A percentile compares a stretch with the other conserved stretches of the same genome.
Conservation (phyloP, 352 stramenopile genomes). For the Hyaloperonospora arabidopsidis region DNA sequence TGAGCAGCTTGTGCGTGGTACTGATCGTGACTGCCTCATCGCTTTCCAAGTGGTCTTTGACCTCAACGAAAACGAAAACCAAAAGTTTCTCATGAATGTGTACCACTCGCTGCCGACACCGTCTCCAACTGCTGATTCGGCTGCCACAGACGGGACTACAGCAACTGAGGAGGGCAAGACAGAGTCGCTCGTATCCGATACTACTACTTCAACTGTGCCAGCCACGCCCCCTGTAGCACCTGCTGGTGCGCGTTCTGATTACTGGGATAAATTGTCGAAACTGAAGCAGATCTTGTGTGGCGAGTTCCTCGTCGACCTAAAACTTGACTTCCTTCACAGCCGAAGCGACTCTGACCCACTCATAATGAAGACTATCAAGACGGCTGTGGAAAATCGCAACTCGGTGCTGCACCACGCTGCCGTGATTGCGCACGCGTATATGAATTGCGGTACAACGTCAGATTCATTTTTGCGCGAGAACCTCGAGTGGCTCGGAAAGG, state of each 20-base stretch:
- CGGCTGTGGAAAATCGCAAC: conserved; percentile 90
- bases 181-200: conserved; percentile 18
- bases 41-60: conserved; percentile 98
- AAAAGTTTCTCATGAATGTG: conserved; percentile 93
- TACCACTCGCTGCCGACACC: conserved; percentile 74
- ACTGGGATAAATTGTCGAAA: conserved; percentile 77
- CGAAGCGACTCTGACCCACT: conserved; percentile 87
- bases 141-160: conserved; percentile 16
- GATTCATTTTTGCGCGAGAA: conserved; percentile 97
- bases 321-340: conserved; percentile 90
- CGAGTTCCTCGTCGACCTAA: conserved; percentile 89
- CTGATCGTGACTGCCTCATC: conserved; percentile 74
- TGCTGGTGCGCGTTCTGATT: conserved; percentile 53
- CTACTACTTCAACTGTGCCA: conserved; percentile 30
- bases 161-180: conserved; percentile 38
- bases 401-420: conserved; percentile 96
- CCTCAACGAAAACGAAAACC: conserved; percentile 95
- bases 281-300: conserved; percentile 83
- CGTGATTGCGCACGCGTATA: conserved; percentile 94
- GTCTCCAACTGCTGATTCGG: conserved; percentile 26
- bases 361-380: conserved; percentile 92
- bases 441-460: conserved; percentile 96
- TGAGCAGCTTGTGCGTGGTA: conserved; percentile 70
- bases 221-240: conserved; percentile 31
- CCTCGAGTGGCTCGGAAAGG: conserved; percentile 98